Conservation (phyloP, 768 basidiomycete genomes). For the Tylopilus sp. region DNA sequence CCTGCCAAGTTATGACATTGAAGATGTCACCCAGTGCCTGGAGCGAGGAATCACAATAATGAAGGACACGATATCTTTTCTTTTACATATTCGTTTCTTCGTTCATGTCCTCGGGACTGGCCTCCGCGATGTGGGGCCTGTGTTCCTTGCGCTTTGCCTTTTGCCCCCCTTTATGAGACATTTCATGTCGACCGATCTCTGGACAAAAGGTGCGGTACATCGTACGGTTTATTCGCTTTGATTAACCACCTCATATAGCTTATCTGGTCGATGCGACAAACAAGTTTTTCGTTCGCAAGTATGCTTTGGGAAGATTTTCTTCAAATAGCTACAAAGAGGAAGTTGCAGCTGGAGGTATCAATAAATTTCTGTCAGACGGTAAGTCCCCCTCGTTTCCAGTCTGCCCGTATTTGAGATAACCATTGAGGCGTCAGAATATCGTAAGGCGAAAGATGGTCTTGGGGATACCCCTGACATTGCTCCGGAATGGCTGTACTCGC, state of each 20-base stretch:
- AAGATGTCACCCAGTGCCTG: conserved; percentile 9
- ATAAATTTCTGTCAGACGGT: conserved; percentile 16
- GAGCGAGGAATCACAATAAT: conserved; percentile 7
- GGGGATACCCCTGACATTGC: conserved; percentile 11
- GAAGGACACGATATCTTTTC: conserved; percentile 12
- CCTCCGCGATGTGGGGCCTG: conserved; percentile 16
- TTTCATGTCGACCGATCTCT: conserved; percentile 7
- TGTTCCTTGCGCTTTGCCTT: conserved; percentile 20
- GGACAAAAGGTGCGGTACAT: conserved; percentile 19
- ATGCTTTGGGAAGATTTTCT: conserved; percentile 13
- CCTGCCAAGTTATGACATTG: neutral
- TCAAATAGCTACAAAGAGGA: conserved; percentile 15
- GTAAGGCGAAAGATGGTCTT: conserved; percentile 17
- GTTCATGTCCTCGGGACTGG: conserved; percentile 13
- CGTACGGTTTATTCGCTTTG: neutral
- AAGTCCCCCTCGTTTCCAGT: neutral
- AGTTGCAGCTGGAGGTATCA: conserved; percentile 21
- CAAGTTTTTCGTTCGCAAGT: conserved; percentile 22
- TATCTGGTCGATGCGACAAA: conserved; percentile 18
- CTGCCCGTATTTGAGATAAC: neutral
- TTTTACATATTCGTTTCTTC: conserved; percentile 23
- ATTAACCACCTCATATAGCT: conserved; percentile 5
- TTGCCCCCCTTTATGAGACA: conserved; percentile 6
- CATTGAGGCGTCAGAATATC: conserved; percentile 14
- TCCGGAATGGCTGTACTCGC: conserved; percentile 14